Evolutionary conservation across 106 monocot genomes (phyloP).

Genomic region (Gastrodia elata): DNA sequence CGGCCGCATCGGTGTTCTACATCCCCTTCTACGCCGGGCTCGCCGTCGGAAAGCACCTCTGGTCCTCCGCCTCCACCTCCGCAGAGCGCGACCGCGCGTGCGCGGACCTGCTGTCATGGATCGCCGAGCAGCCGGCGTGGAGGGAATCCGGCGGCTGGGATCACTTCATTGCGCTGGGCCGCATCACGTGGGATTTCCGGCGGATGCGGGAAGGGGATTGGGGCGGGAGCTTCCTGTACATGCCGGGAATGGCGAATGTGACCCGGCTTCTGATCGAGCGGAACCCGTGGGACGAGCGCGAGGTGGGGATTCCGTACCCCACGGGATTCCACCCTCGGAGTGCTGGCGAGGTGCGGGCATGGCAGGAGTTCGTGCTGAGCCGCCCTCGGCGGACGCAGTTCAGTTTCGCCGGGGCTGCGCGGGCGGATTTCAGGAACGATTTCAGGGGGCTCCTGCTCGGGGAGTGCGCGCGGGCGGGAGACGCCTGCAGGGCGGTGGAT

Average conservation of each 20-base stretch:
- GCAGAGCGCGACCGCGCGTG: constrained; percentile 20
- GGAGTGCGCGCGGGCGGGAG: constrained; percentile 31
- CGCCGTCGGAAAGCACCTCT: constrained; percentile 61
- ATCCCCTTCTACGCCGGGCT: constrained; percentile 92
- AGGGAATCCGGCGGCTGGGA: constrained; percentile 13
- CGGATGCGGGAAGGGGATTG: constrained; percentile 41
- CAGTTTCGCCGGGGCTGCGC: constrained; percentile 67
- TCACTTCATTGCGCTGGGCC: constrained; percentile 24
- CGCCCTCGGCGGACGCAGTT: constrained; percentile 36
- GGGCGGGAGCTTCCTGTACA: constrained; percentile 68
- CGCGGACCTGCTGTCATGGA: constrained; percentile 13
- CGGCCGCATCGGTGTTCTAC: constrained; percentile 63
- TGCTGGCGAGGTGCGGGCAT: constrained; percentile 26
- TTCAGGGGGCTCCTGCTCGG: constrained; percentile 43
- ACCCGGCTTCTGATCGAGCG: constrained; percentile 80
- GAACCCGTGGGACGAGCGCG: constrained; percentile 58
- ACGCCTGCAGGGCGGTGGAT: constrained; percentile 45
- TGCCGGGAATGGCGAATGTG: constrained; percentile 71
- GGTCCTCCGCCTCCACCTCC: constrained; percentile 33
- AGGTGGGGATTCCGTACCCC: constrained; percentile 87
- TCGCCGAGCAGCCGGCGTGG: constrained; percentile 12
- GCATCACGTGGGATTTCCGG: constrained; percentile 34
- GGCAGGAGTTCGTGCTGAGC: constrained; percentile 55
- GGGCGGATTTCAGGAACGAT: constrained; percentile 46
- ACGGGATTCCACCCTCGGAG: constrained; percentile 82